Evolutionary conservation across 805 yeast species (phyloP).

Genomic region (Metschnikowia amazonensis): DNA sequence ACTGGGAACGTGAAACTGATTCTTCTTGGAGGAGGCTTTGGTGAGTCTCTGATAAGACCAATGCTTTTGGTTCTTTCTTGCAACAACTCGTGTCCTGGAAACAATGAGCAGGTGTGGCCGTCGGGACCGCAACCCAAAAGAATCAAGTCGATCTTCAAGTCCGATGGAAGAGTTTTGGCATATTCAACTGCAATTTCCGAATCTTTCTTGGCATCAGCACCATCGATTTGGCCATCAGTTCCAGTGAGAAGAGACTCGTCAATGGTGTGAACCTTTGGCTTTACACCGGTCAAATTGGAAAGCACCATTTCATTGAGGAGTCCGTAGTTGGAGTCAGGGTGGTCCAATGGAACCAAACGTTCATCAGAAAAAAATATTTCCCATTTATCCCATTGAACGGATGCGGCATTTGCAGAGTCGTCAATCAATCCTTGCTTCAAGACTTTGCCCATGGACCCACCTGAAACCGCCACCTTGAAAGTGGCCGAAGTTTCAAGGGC

Average conservation of each 20-base stretch:
- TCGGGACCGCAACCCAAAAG: constrained; percentile 93
- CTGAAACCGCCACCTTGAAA: constrained; percentile 81
- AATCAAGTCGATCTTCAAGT: constrained; percentile 54
- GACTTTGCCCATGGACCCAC: constrained; percentile 84
- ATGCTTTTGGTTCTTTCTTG: constrained; percentile 50
- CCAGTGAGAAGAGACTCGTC: constrained; percentile 58
- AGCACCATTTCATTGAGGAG: constrained; percentile 65
- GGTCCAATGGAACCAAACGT: constrained; percentile 77
- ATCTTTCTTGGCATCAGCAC: constrained; percentile 46
- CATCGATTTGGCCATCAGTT: constrained; percentile 38
- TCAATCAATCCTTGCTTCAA: constrained; percentile 63
- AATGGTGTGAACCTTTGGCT: constrained; percentile 65
- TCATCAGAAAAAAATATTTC: constrained; percentile 86
- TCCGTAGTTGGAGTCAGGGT: constrained; percentile 84
- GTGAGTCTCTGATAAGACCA: constrained; percentile 72
- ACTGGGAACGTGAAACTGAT: constrained; percentile 84
- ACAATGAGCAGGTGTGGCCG: constrained; percentile 91
- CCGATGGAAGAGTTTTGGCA: constrained; percentile 50
- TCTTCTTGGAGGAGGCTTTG: constrained; percentile 92
- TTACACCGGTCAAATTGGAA: constrained; percentile 38
- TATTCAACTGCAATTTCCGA: constrained; percentile 58
- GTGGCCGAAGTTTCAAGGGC: constrained; percentile 44
- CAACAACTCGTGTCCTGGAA: constrained; percentile 77
- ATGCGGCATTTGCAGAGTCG: constrained; percentile 40
- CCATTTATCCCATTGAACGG: constrained; percentile 70